phyloP scores from a whole-genome alignment of 768 basidiomycete species.

The Termitomyces eurrhizus region DNA sequence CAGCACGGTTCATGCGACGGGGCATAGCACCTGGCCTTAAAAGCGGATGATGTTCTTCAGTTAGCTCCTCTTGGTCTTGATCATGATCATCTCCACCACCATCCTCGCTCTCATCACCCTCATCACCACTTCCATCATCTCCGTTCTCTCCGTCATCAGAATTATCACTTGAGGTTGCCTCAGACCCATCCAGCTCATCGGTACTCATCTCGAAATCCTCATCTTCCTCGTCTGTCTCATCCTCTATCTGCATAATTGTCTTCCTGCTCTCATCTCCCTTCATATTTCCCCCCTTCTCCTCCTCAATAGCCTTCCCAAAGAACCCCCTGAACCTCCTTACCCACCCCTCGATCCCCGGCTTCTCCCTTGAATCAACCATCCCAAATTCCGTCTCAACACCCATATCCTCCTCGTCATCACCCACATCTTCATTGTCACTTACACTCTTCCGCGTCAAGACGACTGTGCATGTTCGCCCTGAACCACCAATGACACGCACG shows the following conservation, averaged over 20 bases:
- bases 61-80: constrained; percentile 41
- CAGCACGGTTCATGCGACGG: constrained; percentile 55
- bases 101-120: constrained; percentile 16
- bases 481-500: constrained; percentile 53
- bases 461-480: constrained; percentile 66
- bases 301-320: constrained; percentile 43
- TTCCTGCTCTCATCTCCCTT: constrained; percentile 17
- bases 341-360: constrained; percentile 65
- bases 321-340: constrained; percentile 49
- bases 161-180: constrained; percentile 24
- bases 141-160: constrained; percentile 18
- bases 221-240: constrained; percentile 46
- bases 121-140: background rate
- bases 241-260: constrained; percentile 30
- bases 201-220: constrained; percentile 36
- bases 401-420: constrained; percentile 34
- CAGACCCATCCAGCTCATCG: constrained; percentile 32
- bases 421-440: constrained; percentile 12
- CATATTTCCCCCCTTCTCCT: constrained; percentile 3
- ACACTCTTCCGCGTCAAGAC: constrained; percentile 39
- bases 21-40: constrained; percentile 66
- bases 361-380: constrained; percentile 69
- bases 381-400: constrained; percentile 63
- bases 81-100: constrained; percentile 24
- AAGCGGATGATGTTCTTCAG: constrained; percentile 56